Evolutionary conservation across 768 basidiomycete genomes (phyloP).

Genomic region (Dentipellis fragilis): DNA sequence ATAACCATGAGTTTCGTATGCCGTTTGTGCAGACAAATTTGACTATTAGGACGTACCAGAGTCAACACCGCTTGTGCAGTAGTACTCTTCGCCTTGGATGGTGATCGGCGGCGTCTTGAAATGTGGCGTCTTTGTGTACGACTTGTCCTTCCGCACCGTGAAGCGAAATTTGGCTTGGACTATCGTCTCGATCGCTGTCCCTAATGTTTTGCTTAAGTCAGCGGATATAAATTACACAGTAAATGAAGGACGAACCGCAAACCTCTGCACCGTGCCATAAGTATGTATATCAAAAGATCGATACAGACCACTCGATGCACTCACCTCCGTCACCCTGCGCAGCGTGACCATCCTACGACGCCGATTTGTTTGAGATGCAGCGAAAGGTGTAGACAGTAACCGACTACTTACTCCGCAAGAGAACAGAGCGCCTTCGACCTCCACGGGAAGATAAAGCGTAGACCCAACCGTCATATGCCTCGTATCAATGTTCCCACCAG

Average conservation of each 20-base stretch:
- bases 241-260: constrained; percentile 33
- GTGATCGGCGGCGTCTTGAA: constrained; percentile 27
- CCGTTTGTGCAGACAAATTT: background rate
- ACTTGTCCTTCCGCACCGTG: constrained; percentile 44
- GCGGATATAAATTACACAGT: background rate
- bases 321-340: constrained; percentile 58
- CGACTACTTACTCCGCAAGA: constrained; percentile 41
- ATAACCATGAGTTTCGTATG: background rate
- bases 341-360: constrained; percentile 48
- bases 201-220: constrained; percentile 19
- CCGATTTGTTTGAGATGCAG: too few relatives aligned
- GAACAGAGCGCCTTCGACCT: constrained; percentile 51
- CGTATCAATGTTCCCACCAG: constrained; percentile 56
- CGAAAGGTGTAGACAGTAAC: background rate
- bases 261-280: constrained; percentile 31
- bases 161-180: constrained; percentile 46
- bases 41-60: constrained; percentile 20
- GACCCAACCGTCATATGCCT: constrained; percentile 44
- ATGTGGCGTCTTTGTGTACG: constrained; percentile 51
- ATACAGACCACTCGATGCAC: constrained; percentile 10
- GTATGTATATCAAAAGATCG: background rate
- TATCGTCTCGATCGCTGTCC: constrained; percentile 56
- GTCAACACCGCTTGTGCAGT: constrained; percentile 50
- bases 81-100: constrained; percentile 27
- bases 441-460: constrained; percentile 47